phyloP scores from a whole-genome alignment of 192 early-diverging fungal genomes.

The Podila clonocystis region DNA sequence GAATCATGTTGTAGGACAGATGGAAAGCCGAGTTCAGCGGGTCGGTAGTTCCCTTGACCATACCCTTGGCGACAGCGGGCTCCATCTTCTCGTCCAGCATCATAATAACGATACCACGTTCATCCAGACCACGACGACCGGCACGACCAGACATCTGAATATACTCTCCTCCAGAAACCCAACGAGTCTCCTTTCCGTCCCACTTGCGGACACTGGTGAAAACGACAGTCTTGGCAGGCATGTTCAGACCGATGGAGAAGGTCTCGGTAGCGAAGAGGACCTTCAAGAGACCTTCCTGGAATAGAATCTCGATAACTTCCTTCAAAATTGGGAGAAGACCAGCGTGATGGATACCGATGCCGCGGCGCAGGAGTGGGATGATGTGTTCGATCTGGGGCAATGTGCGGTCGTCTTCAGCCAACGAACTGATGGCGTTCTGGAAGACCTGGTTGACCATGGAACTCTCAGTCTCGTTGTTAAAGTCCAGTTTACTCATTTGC shows the following conservation, averaged over 20 bases:
- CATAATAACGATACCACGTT: conserved; percentile 96
- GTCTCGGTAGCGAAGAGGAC: conserved; percentile 99
- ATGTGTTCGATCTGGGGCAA: conserved; percentile 95
- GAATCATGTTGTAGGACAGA: conserved; percentile 95
- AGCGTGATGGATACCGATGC: conserved; percentile 97
- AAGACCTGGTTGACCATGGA: conserved; percentile 87
- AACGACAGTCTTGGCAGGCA: conserved; percentile 99
- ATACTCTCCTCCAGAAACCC: conserved; percentile 91
- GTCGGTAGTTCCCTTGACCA: conserved; percentile 87
- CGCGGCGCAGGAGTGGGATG: conserved; percentile 88
- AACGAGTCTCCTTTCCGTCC: conserved; percentile 89
- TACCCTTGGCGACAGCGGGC: conserved; percentile 87
- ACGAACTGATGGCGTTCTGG: conserved; percentile 83
- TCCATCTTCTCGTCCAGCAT: conserved; percentile 98
- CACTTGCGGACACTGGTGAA: conserved; percentile 94
- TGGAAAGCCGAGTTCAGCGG: conserved; percentile 96
- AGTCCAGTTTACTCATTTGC: conserved; percentile 92
- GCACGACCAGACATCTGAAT: conserved; percentile 99
- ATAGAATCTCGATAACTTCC: conserved; percentile 97
- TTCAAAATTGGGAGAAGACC: conserved; percentile 96
- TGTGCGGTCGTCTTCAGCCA: conserved; percentile 89
- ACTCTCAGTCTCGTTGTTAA: conserved; percentile 88
- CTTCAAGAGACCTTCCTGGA: conserved; percentile 96
- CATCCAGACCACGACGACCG: conserved; percentile 96
- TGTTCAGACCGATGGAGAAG: conserved; percentile 98